Percentiles rank a stretch among this genome's conserved stretches.
Evolutionary conservation across 257 asterid species (phyloP).

Genomic region (Nicotiana obtusifolia): DNA sequence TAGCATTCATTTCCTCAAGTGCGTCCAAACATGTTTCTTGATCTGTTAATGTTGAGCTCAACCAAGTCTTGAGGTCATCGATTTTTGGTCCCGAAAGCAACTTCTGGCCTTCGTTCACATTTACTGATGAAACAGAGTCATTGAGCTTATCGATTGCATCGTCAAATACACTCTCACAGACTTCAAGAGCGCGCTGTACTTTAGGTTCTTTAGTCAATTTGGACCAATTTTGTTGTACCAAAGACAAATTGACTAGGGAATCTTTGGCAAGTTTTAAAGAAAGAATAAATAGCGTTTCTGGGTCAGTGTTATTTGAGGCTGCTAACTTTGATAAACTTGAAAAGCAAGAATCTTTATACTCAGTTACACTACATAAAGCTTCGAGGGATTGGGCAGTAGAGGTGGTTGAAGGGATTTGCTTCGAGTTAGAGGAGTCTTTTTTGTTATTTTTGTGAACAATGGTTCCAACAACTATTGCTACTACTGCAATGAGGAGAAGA

Average conservation of each 20-base stretch:
- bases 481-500: slow-evolving; percentile 11
- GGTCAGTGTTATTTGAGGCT: slow-evolving; percentile 42
- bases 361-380: slow-evolving; percentile 58
- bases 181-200: slow-evolving; percentile 39
- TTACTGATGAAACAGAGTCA: slow-evolving; percentile 35
- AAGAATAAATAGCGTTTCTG: slow-evolving; percentile 43
- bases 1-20: slow-evolving; percentile 47
- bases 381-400: slow-evolving; percentile 36
- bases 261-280: slow-evolving; percentile 38
- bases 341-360: slow-evolving; percentile 43
- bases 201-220: slow-evolving; percentile 20
- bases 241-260: slow-evolving; percentile 33
- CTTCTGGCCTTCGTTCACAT: slow-evolving; percentile 16
- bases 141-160: slow-evolving; percentile 58
- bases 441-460: slow-evolving; percentile 31
- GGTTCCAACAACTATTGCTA: slow-evolving; percentile 58
- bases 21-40: slow-evolving; percentile 77
- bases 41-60: slow-evolving; percentile 58
- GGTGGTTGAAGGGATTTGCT: slow-evolving; percentile 9
- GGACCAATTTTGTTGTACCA: slow-evolving; percentile 29
- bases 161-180: slow-evolving; percentile 43
- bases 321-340: slow-evolving; percentile 26
- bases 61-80: slow-evolving; percentile 54
- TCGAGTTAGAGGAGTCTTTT: slow-evolving; percentile 9
- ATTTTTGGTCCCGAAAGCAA: slow-evolving; percentile 13